Percentiles rank a stretch among this genome's conserved stretches.
phyloP scores from a whole-genome alignment of 164 flowering plant genomes.

The Warburgia ugandensis region DNA sequence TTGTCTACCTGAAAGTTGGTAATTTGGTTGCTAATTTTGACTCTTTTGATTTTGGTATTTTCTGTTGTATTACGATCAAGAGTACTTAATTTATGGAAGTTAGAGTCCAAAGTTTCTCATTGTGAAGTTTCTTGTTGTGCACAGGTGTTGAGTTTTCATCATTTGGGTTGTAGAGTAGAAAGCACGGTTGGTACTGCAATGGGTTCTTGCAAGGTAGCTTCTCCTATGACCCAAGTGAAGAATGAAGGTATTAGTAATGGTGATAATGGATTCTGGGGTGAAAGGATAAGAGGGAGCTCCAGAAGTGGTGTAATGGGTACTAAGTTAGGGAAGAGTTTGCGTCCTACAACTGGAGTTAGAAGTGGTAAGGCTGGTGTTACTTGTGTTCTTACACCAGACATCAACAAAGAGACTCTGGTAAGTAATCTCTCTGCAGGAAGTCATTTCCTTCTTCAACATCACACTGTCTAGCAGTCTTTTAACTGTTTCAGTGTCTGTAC shows the following conservation, averaged over 20 bases:
- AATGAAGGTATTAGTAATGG: constrained; percentile 11
- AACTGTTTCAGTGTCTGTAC: no score
- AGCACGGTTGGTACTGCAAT: constrained; percentile 15
- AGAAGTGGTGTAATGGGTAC: constrained; percentile 21
- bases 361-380: constrained; percentile 40
- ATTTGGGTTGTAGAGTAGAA: neutral
- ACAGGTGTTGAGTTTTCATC: neutral
- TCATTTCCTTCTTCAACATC: no score
- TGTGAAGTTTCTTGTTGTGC: neutral
- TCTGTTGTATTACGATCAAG: neutral
- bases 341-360: constrained; percentile 17
- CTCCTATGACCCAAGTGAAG: constrained; percentile 6
- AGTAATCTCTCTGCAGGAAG: no score
- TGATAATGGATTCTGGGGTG: constrained; percentile 39
- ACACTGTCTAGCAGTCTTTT: no score
- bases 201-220: constrained; percentile 40
- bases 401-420: constrained; percentile 45
- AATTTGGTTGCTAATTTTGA: neutral
- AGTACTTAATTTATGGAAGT: constrained; percentile 7
- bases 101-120: neutral
- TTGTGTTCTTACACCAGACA: constrained; percentile 54
- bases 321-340: constrained; percentile 21
- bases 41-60: no score
- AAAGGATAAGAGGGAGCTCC: constrained; percentile 24
- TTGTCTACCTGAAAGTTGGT: neutral